phyloP scores from a whole-genome alignment of 345 rosid genomes.

The Salix purpurea region DNA sequence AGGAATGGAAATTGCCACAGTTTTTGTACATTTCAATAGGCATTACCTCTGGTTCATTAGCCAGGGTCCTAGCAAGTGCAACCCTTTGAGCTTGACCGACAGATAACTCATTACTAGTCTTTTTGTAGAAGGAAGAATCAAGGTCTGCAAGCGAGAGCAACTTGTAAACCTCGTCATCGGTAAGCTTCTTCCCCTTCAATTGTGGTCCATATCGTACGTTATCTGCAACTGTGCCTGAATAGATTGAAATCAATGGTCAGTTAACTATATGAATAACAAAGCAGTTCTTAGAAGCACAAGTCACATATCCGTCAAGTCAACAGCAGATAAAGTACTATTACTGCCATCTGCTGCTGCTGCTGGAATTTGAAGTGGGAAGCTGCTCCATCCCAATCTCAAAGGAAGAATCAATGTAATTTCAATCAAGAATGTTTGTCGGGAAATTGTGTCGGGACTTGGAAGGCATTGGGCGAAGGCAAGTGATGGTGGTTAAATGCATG shows the following conservation, averaged over 20 bases:
- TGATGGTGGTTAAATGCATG: background rate
- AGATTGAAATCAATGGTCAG: background rate
- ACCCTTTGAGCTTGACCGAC: slow-evolving; percentile 95
- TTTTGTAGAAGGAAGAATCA: slow-evolving; percentile 49
- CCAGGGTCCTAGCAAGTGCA: slow-evolving; percentile 86
- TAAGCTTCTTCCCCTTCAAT: slow-evolving; percentile 59
- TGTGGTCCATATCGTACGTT: slow-evolving; percentile 78
- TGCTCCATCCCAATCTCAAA: background rate
- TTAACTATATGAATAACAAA: background rate
- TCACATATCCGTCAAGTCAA: background rate
- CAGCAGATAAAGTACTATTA: background rate
- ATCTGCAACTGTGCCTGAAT: slow-evolving; percentile 73
- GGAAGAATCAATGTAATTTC: background rate
- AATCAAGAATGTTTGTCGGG: background rate
- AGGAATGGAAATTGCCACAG: background rate
- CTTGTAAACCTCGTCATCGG: slow-evolving; percentile 47
- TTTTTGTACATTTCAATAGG: background rate
- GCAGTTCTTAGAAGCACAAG: background rate
- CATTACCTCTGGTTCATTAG: slow-evolving; percentile 73
- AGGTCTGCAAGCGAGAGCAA: slow-evolving; percentile 71
- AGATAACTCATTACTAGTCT: slow-evolving; percentile 57
- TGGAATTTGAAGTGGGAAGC: background rate
- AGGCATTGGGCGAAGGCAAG: background rate
- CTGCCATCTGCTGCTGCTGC: background rate
- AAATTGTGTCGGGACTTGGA: no score